A percentile compares a stretch with the other conserved stretches of the same genome.
Conservation (phyloP, 2,329 filamentous ascomycete genomes). For the Aureobasidium musti region DNA sequence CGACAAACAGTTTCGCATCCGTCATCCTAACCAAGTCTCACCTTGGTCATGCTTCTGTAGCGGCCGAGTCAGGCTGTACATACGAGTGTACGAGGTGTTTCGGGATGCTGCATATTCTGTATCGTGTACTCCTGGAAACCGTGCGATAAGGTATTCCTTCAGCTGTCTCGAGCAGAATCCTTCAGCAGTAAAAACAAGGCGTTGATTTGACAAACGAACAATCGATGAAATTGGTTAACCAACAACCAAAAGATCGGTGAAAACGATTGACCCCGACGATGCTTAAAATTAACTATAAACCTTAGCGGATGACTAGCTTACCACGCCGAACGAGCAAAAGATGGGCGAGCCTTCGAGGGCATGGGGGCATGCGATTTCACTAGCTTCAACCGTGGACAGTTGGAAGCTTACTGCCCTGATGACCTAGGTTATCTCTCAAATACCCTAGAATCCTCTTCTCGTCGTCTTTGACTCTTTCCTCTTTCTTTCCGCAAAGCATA, state of each 20-base stretch:
- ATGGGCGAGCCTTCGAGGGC: constrained; percentile 4
- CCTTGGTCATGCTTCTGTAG: constrained; percentile 23
- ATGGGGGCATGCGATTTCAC: constrained; percentile 10
- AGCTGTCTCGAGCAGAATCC: background rate
- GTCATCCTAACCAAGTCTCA: background rate
- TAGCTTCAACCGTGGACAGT: constrained; percentile 27
- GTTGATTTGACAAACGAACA: constrained; percentile 15
- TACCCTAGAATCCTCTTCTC: background rate
- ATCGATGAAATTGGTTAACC: background rate
- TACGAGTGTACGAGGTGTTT: background rate
- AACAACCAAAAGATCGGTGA: constrained; percentile 18
- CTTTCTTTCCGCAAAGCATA: background rate
- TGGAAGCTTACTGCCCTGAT: constrained; percentile 23
- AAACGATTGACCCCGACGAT: constrained; percentile 24
- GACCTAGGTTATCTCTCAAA: constrained; percentile 3
- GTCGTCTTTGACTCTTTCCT: background rate
- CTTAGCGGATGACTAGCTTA: constrained; percentile 18
- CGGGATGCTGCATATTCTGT: background rate
- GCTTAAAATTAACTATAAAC: constrained; percentile 30
- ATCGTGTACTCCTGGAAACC: background rate
- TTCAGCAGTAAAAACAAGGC: no score
- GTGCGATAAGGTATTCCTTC: background rate
- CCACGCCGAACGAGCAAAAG: constrained; percentile 8
- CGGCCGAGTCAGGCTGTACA: constrained; percentile 14
- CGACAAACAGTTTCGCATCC: background rate